These are phyloP conservation scores for Chrysanthemum seticuspe DNA, from an alignment of 129 eudicot genomes.

Conservation along the genomic window DNA sequence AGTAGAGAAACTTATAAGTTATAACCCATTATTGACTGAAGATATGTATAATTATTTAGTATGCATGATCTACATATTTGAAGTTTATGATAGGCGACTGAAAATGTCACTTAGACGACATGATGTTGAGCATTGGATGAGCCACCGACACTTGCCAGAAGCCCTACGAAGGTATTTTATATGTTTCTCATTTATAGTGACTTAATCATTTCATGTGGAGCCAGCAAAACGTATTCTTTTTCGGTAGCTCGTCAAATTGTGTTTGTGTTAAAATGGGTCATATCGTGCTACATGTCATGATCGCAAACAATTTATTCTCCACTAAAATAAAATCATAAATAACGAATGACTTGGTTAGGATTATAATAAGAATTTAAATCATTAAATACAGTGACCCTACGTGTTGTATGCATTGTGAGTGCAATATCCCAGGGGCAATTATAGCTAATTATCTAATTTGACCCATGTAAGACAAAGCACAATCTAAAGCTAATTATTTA, in stretches of 20 bases:
- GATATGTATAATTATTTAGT: background rate
- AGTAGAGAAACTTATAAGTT: no score
- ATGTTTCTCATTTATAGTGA: background rate
- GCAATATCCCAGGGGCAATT: no score
- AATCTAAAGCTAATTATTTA: no score
- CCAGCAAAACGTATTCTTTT: background rate
- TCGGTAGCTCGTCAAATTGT: background rate
- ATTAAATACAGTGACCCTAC: background rate
- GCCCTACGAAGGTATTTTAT: conserved; percentile 52
- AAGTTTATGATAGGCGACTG: conserved; percentile 49
- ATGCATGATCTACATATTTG: conserved; percentile 1
- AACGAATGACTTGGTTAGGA: background rate
- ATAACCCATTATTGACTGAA: no score
- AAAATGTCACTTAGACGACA: conserved; percentile 86
- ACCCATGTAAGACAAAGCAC: no score
- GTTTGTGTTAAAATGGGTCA: background rate
- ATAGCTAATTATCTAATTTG: no score
- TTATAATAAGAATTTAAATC: background rate
- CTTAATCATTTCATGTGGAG: background rate
- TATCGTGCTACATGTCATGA: background rate
- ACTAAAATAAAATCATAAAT: background rate
- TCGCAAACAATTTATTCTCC: background rate
- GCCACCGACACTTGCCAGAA: conserved; percentile 76
- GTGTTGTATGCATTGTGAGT: no score
- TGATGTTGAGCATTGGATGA: conserved; percentile 96